Evolutionary conservation across 305 asterid species (phyloP).

Genomic region (Ajuga reptans): DNA sequence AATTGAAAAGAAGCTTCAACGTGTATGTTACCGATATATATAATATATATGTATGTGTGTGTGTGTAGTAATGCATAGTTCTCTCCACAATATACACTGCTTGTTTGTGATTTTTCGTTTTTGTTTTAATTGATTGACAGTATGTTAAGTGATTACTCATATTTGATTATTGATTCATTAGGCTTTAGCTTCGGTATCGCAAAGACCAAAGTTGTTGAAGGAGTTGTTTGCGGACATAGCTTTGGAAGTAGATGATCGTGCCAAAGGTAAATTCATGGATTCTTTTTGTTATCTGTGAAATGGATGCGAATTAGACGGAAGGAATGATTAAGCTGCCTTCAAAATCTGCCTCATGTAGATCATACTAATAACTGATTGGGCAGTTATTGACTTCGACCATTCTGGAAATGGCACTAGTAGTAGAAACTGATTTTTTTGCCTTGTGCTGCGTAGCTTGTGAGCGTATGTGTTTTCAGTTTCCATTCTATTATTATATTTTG

Average conservation of each 20-base stretch:
- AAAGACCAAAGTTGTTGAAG: slow-evolving; percentile 60
- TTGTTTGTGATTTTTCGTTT: too few relatives aligned
- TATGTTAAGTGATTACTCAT: not conserved
- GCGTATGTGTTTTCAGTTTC: not conserved
- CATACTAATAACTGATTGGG: not conserved
- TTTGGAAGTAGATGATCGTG: slow-evolving; percentile 86
- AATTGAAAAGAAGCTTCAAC: slow-evolving; percentile 82
- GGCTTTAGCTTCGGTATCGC: slow-evolving; percentile 71
- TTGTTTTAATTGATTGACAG: not conserved
- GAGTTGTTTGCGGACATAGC: slow-evolving; percentile 86
- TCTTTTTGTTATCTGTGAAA: not conserved
- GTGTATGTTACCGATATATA: slow-evolving; percentile 34
- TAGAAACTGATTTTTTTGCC: not conserved
- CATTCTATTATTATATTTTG: not conserved
- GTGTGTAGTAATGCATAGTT: not conserved
- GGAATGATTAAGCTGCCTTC: not conserved
- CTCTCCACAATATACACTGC: not conserved
- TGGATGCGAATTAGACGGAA: not conserved
- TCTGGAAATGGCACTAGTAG: not conserved
- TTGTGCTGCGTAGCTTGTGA: not conserved
- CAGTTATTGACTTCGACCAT: not conserved
- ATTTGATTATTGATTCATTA: slow-evolving; percentile 11
- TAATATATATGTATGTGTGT: not conserved
- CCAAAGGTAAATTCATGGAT: slow-evolving; percentile 44
- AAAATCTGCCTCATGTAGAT: not conserved